A percentile compares a stretch with the other conserved stretches of the same genome.
These are phyloP conservation scores for Populus trichocarpa DNA, from an alignment of 441 rosid species.

Conservation along the genomic window DNA sequence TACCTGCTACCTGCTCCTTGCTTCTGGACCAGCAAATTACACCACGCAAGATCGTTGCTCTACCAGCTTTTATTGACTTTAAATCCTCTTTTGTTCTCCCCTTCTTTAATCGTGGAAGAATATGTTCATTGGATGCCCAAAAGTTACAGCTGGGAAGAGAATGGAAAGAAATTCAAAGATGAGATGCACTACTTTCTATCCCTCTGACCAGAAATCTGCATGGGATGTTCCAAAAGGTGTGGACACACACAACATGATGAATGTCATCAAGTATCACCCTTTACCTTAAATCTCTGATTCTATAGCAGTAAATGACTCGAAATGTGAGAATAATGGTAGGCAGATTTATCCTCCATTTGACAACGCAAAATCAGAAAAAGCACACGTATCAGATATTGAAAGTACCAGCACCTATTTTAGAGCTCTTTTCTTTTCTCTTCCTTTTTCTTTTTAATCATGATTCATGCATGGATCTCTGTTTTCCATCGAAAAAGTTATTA, in stretches of 20 bases:
- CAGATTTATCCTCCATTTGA: neutral
- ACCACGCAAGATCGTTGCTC: neutral
- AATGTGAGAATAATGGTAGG: neutral
- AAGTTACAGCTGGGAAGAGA: neutral
- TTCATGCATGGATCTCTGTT: neutral
- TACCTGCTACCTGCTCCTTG: neutral
- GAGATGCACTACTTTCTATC: conserved; percentile 1
- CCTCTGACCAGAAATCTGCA: neutral
- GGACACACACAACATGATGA: conserved; percentile 12
- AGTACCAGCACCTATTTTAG: neutral
- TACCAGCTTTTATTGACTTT: too few species aligned
- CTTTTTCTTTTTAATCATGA: neutral
- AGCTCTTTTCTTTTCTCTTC: too few species aligned
- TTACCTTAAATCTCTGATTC: neutral
- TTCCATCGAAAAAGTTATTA: neutral
- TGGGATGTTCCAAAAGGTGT: conserved; percentile 27
- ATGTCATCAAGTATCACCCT: neutral
- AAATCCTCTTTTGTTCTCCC: neutral
- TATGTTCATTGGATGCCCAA: neutral
- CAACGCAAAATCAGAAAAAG: neutral
- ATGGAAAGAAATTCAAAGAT: neutral
- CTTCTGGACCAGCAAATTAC: neutral
- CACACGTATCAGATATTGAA: neutral
- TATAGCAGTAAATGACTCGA: neutral
- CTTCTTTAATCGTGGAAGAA: neutral